Base-by-base conservation (phyloP, 1,139 yeast species). In the Pichia sp. region DNA sequence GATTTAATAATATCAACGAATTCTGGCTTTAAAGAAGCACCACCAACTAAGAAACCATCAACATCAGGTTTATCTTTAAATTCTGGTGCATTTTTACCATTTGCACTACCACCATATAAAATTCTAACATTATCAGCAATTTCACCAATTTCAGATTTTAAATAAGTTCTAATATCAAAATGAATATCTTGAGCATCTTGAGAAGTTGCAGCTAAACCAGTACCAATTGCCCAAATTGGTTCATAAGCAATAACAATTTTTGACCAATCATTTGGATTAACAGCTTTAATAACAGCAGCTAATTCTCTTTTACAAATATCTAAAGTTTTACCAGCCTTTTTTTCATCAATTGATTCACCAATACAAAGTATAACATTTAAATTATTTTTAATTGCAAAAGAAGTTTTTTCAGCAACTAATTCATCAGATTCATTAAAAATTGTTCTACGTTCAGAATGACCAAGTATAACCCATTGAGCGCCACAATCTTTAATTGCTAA, bases 141-240 rank as follows among this genome's bases (percentile, higher is more conserved):
- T 53, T 80, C 79, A 66, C 95, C 94, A 64, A 92, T 78, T 69
- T 85, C 78, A 64, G 76, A 72, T 57, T 78, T 73, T 68, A 92
- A 78, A 76, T 78, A 90, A 51, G 70, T 78, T 76, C 98, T 87
- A 72, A 94, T 86, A 57, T 76, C 79, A 66, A 79, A 79, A 76
- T 94, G 98, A 64, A 95, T 89, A 58, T 82, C 87, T 76, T 89
- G 96, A 59, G 97, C 97, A 66, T 92, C 97, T 56, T 86, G 87
- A 56, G 98, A 90, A 59, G 98, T 92, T 56, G 98, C 98, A 64
- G 97, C 97, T 65, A 92, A 81, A 64, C 99, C 99, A 59, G 98
- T 90, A 69, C 99, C 99, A 63, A 92, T 92, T 59, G 99, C 99
- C 98, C 98, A 92, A 59, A 92, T 96, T 61, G 99, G 99, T 75